These are phyloP conservation scores for Psilocybe cyanescens DNA, from an alignment of 768 basidiomycete species.

Conservation along the genomic window DNA sequence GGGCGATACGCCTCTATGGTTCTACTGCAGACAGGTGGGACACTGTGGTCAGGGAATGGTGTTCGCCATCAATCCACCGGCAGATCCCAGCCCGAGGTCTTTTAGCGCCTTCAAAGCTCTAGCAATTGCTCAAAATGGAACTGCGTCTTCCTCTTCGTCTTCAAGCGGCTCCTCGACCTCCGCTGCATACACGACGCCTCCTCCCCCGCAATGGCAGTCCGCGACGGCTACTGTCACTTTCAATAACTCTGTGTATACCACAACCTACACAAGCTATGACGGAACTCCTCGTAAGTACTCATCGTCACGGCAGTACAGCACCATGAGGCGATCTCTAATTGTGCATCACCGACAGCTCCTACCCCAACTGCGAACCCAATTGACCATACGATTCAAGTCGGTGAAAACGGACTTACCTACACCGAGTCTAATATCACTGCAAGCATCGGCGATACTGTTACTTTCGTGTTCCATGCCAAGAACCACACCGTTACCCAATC, in stretches of 20 bases:
- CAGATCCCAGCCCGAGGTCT: constrained; percentile 35
- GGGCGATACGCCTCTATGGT: constrained; percentile 52
- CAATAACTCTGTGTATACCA: constrained; percentile 33
- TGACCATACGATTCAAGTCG: constrained; percentile 43
- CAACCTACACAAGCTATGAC: constrained; percentile 43
- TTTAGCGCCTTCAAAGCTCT: constrained; percentile 54
- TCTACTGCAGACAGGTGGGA: constrained; percentile 55
- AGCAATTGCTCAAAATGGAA: constrained; percentile 43
- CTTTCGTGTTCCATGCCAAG: constrained; percentile 48
- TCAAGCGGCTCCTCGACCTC: constrained; percentile 18
- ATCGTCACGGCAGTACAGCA: too few species aligned
- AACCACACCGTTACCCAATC: constrained; percentile 53
- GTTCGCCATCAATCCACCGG: constrained; percentile 64
- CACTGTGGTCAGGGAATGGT: constrained; percentile 69
- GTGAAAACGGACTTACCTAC: constrained; percentile 39
- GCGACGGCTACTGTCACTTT: constrained; percentile 46
- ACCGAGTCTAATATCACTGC: constrained; percentile 43
- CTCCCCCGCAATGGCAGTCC: constrained; percentile 36
- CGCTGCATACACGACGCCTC: constrained; percentile 28
- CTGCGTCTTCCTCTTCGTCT: constrained; percentile 21
- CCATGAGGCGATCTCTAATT: not conserved
- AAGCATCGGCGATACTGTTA: constrained; percentile 44
- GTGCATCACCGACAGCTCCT: constrained; percentile 17
- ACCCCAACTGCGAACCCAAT: constrained; percentile 30
- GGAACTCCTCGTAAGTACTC: constrained; percentile 35